These are phyloP conservation scores for Guillardia theta DNA, from an alignment of 78 protist genomes.

Conservation along the genomic window DNA sequence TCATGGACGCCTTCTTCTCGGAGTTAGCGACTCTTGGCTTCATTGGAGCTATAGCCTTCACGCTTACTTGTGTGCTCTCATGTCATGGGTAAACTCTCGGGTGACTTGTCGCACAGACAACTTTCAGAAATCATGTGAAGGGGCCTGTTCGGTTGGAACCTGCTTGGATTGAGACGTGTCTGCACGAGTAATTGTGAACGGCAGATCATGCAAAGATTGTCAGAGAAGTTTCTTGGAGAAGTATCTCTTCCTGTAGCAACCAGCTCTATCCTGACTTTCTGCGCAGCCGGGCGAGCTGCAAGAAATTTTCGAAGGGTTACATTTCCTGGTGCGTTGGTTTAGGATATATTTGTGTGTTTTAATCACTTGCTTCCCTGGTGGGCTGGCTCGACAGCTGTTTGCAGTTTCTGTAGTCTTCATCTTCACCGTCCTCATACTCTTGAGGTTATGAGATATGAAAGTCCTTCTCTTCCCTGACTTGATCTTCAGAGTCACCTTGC, in stretches of 20 bases:
- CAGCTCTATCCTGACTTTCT: too few relatives aligned
- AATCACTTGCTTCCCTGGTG: background rate
- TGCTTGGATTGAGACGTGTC: too few relatives aligned
- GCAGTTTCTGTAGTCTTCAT: background rate
- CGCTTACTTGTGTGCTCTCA: too few relatives aligned
- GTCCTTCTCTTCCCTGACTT: too few relatives aligned
- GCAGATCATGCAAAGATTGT: background rate
- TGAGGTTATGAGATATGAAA: too few relatives aligned
- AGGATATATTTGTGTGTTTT: background rate
- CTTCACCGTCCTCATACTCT: background rate
- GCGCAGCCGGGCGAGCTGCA: background rate
- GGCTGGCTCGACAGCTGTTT: background rate
- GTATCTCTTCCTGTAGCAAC: too few relatives aligned
- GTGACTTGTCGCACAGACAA: too few relatives aligned
- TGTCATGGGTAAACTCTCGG: too few relatives aligned
- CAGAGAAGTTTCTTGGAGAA: background rate
- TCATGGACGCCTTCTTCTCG: background rate
- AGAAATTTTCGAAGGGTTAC: background rate
- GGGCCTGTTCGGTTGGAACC: background rate
- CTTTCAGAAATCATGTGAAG: background rate
- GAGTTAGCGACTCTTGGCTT: background rate
- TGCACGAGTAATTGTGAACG: too few relatives aligned
- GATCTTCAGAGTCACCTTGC: too few relatives aligned
- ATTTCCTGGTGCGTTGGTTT: background rate
- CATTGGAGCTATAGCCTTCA: background rate